These are phyloP conservation scores for Phytophthora niederhauseri DNA, from an alignment of 352 stramenopile genomes.

Conservation along the genomic window DNA sequence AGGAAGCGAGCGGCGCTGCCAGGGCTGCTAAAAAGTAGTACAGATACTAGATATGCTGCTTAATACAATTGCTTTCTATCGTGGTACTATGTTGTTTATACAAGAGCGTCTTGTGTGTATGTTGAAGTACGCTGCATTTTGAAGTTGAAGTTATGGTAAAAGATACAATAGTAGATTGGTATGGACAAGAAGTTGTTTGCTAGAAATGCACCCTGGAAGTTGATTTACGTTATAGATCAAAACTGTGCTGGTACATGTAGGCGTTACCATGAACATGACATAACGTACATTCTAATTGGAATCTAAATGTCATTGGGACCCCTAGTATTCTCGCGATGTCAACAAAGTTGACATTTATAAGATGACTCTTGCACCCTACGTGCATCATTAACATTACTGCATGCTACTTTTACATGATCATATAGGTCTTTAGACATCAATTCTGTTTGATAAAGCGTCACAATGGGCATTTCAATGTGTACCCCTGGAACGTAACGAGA, in stretches of 20 bases:
- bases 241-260: not conserved
- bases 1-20: not conserved
- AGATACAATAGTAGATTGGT: not conserved
- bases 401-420: not conserved
- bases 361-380: not conserved
- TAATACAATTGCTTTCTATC: not conserved
- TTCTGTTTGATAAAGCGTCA: not conserved
- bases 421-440: not conserved
- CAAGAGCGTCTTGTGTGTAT: not conserved
- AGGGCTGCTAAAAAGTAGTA: not conserved
- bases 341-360: not conserved
- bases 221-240: not conserved
- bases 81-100: not conserved
- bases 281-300: not conserved
- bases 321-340: not conserved
- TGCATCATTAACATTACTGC: not conserved
- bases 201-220: not conserved
- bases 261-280: not conserved
- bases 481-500: not conserved
- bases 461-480: not conserved
- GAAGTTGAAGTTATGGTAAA: not conserved
- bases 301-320: not conserved
- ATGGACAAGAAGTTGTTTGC: not conserved
- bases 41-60: not conserved
- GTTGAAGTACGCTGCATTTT: not conserved